Conservation (phyloP, 2,329 filamentous ascomycete genomes). For the Penicillium sp. region DNA sequence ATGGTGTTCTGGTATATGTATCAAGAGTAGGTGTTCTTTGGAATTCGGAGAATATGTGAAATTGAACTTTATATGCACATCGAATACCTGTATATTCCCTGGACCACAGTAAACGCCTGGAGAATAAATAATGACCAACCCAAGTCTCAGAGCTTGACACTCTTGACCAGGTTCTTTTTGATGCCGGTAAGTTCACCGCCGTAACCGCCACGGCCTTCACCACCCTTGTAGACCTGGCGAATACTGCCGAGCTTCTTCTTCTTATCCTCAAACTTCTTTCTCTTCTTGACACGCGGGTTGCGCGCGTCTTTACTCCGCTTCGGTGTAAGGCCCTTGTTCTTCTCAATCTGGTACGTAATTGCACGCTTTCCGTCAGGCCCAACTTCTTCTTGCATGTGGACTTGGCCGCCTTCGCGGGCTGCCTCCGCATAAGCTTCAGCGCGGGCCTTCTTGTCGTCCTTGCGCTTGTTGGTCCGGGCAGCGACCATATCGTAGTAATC, state of each 20-base stretch:
- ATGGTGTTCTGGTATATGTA: too few species aligned
- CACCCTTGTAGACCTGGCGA: slow-evolving; percentile 78
- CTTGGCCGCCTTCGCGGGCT: slow-evolving; percentile 53
- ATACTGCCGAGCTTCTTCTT: slow-evolving; percentile 93
- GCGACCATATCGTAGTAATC: slow-evolving; percentile 85
- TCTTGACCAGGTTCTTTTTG: slow-evolving; percentile 88
- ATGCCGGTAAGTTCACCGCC: slow-evolving; percentile 90
- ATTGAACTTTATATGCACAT: slow-evolving; percentile 14
- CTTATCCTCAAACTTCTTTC: slow-evolving; percentile 91
- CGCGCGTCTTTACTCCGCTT: slow-evolving; percentile 88
- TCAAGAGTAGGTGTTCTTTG: too few species aligned
- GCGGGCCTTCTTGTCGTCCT: slow-evolving; percentile 68
- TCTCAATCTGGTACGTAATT: slow-evolving; percentile 89
- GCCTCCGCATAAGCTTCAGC: slow-evolving; percentile 53
- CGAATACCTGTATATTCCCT: slow-evolving; percentile 22
- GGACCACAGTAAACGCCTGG: slow-evolving; percentile 18
- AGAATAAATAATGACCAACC: slow-evolving; percentile 11
- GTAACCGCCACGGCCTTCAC: slow-evolving; percentile 78
- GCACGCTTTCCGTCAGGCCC: slow-evolving; percentile 83
- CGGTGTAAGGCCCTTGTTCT: slow-evolving; percentile 92
- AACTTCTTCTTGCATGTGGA: slow-evolving; percentile 61
- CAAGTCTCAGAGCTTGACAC: slow-evolving; percentile 67
- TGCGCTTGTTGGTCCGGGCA: slow-evolving; percentile 50
- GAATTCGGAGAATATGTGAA: too few species aligned
- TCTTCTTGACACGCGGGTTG: slow-evolving; percentile 97